A percentile compares a stretch with the other conserved stretches of the same genome.
phyloP scores from a whole-genome alignment of 2,329 filamentous ascomycete species.

The Beauveria varroae region DNA sequence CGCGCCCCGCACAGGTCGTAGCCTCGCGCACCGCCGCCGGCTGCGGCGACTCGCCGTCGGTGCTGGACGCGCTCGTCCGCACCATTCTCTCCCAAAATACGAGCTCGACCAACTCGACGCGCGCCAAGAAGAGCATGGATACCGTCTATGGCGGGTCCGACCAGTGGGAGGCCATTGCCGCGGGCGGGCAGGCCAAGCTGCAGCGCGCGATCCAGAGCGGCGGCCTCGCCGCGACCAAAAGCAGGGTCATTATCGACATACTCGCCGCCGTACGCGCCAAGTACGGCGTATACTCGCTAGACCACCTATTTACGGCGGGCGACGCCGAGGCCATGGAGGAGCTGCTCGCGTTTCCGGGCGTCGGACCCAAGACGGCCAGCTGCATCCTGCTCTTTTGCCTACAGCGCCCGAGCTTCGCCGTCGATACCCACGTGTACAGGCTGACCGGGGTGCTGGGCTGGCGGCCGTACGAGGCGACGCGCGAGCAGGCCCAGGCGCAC shows the following conservation, averaged over 20 bases:
- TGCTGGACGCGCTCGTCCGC: slow-evolving; percentile 44
- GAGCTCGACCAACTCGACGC: slow-evolving; percentile 47
- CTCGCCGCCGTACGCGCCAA: slow-evolving; percentile 52
- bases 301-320: slow-evolving; percentile 36
- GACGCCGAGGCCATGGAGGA: slow-evolving; percentile 43
- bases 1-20: slow-evolving; percentile 53
- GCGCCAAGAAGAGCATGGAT: slow-evolving; percentile 47
- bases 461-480: slow-evolving; percentile 31
- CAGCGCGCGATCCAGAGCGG: slow-evolving; percentile 61
- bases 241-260: slow-evolving; percentile 61
- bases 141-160: slow-evolving; percentile 34
- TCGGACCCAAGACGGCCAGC: slow-evolving; percentile 47
- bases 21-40: slow-evolving; percentile 59
- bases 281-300: slow-evolving; percentile 38
- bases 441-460: slow-evolving; percentile 42
- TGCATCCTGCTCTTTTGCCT: slow-evolving; percentile 47
- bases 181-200: slow-evolving; percentile 31
- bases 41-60: slow-evolving; percentile 42
- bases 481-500: slow-evolving; percentile 42
- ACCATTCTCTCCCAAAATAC: slow-evolving; percentile 48
- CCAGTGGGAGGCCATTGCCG: slow-evolving; percentile 34
- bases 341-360: slow-evolving; percentile 41
- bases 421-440: slow-evolving; percentile 46
- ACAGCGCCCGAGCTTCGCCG: slow-evolving; percentile 39
- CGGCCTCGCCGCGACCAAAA: slow-evolving; percentile 66